Evolutionary conservation across 192 early-diverging fungal genomes (phyloP).

Genomic region (Piromyces finnis): DNA sequence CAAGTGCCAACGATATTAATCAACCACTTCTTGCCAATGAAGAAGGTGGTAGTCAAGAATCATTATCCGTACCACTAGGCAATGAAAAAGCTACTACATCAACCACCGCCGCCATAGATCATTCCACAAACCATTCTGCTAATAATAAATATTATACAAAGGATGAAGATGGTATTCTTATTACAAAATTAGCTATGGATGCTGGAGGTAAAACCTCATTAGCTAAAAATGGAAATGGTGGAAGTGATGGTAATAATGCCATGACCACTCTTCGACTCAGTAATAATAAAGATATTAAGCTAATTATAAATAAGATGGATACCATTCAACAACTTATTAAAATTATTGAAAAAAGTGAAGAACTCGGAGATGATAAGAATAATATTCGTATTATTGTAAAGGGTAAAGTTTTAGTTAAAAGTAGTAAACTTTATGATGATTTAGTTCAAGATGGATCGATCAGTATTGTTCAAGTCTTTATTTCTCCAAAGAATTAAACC

Average conservation of each 20-base stretch:
- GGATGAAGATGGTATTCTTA: neutral
- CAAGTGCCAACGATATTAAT: neutral
- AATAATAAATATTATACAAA: neutral
- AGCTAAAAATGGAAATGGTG: too few relatives aligned
- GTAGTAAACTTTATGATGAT: neutral
- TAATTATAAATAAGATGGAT: neutral
- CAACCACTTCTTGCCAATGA: neutral
- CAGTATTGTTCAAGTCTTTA: neutral
- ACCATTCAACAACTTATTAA: neutral
- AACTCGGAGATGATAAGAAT: neutral
- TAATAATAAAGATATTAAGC: neutral
- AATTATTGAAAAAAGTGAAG: neutral
- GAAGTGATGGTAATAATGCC: neutral
- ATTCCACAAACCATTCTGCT: neutral
- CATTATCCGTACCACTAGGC: neutral
- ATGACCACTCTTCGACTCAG: neutral
- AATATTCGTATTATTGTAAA: neutral
- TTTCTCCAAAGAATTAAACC: neutral
- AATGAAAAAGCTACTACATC: neutral
- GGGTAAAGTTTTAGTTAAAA: neutral
- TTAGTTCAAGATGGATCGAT: neutral
- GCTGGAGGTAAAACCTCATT: neutral
- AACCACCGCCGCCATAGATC: neutral
- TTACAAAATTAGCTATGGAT: neutral
- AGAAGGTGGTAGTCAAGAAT: neutral